Evolutionary conservation across 352 stramenopile genomes (phyloP), one percentile per base, ranked within the genome.

Genomic region (Globisporangium acanthophoron): DNA sequence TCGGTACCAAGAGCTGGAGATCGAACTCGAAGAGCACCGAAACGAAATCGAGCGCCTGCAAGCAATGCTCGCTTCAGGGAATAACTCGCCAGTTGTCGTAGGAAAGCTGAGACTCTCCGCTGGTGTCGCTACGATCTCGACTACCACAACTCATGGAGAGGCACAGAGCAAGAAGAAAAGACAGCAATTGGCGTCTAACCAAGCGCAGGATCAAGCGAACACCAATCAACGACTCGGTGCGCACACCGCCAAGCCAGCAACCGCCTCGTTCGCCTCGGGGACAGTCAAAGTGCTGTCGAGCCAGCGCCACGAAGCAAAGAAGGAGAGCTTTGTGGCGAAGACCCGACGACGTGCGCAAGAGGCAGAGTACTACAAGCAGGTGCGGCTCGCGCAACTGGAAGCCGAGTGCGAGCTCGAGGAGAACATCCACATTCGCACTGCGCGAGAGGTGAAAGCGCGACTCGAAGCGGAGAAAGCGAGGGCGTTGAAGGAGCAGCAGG

Each of bases 321-420:
- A 69, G 45, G 74, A 81, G 31, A 73, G 63, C 13, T 87, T 90
- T 49, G 80, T 90, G 6, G 67, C 71, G 3, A 87, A 85, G 54
- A 82, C 76, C 5, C 62, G 76, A 13, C 67, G 70, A 12, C 61
- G 68, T 31, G 80, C 80, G 8, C 62, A 85, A 4, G 77, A 90
- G 61, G 68, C 74, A 5, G 78, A 87, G 44, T 86, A 87, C 46
- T 78, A 76, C 48, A 88, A 87, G 49, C 78, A 90, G 53, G 56
- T 87, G 47, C 80, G 78, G 5, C 64, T 90, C 7, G 80, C 76
- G 24, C 67, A 90, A 52, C 64, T 90, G 1, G 76, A 90, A 52
- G 76, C 75, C 2, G 76, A 90, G 58, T 90, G 80, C 47, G 80
- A 90, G 52, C 54, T 90, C 20, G 77, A 90, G 56, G 80, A 90